These are phyloP conservation scores for Fraxinus nigra DNA, from an alignment of 305 asterid genomes.

Conservation along the genomic window DNA sequence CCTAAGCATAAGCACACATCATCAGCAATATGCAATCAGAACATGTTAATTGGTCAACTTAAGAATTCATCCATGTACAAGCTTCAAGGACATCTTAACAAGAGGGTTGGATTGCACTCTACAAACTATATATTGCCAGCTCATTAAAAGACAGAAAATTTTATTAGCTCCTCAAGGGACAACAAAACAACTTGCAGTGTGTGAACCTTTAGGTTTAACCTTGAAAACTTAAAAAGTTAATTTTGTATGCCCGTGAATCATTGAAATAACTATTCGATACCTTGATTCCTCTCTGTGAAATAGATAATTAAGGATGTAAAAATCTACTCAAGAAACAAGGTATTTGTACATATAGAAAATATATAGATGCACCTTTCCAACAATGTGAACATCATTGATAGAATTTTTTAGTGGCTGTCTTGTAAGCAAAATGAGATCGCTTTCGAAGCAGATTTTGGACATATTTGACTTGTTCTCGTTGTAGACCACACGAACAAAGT, in stretches of 20 bases:
- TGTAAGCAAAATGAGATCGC: slow-evolving; percentile 87
- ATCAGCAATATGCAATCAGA: slow-evolving; percentile 31
- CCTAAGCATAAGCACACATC: slow-evolving; percentile 46
- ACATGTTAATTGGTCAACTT: slow-evolving; percentile 20
- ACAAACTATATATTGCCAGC: slow-evolving; percentile 12
- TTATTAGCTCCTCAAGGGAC: slow-evolving; percentile 19
- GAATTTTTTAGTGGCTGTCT: slow-evolving; percentile 63
- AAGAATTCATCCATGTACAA: slow-evolving; percentile 11
- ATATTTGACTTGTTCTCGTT: slow-evolving; percentile 55
- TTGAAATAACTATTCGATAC: neutral
- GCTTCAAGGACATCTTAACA: slow-evolving; percentile 4
- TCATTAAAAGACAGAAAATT: neutral
- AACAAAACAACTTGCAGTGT: neutral
- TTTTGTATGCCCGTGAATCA: neutral
- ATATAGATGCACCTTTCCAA: slow-evolving; percentile 72
- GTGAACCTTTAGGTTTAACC: slow-evolving; percentile 12
- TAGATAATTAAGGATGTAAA: slow-evolving; percentile 20
- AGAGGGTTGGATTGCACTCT: neutral
- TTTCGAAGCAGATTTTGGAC: slow-evolving; percentile 64
- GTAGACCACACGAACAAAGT: slow-evolving; percentile 83
- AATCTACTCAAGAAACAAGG: slow-evolving; percentile 24
- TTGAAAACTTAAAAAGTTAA: neutral
- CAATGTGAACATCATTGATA: slow-evolving; percentile 61
- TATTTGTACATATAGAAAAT: slow-evolving; percentile 13
- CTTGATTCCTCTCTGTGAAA: slow-evolving; percentile 7